Conservation (phyloP, 352 stramenopile genomes). For the Phytophthora fragariaefolia region DNA sequence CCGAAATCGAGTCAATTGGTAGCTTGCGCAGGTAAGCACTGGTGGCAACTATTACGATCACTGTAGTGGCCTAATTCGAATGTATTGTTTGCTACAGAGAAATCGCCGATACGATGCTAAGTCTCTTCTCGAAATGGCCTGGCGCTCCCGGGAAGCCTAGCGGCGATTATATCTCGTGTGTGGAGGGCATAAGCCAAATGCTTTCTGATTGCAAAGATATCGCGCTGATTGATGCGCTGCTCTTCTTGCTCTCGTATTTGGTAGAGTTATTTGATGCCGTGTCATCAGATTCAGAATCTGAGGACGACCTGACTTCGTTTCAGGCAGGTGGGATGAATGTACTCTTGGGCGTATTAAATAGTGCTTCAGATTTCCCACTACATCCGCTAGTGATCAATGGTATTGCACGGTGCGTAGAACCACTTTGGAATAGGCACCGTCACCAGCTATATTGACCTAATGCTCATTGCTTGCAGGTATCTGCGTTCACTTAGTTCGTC, state of each 20-base stretch:
- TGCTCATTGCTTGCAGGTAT: conserved; percentile 49
- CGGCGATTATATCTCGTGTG: conserved; percentile 58
- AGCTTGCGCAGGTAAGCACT: conserved; percentile 60
- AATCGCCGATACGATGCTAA: conserved; percentile 83
- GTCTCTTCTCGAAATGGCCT: conserved; percentile 86
- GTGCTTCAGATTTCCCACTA: conserved; percentile 49
- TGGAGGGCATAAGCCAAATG: conserved; percentile 65
- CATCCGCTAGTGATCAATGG: conserved; percentile 70
- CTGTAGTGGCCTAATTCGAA: not conserved
- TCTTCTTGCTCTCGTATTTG: conserved; percentile 78
- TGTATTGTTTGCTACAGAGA: conserved; percentile 45
- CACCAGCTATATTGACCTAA: not conserved
- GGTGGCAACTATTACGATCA: not conserved
- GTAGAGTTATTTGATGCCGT: conserved; percentile 87
- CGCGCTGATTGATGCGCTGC: conserved; percentile 66
- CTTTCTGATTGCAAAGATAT: conserved; percentile 56
- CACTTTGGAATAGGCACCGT: not conserved
- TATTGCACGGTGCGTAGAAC: conserved; percentile 49
- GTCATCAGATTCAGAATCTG: conserved; percentile 71
- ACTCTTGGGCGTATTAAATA: conserved; percentile 57
- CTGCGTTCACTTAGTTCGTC: conserved; percentile 62
- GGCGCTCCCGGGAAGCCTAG: conserved; percentile 35
- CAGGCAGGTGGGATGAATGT: conserved; percentile 56
- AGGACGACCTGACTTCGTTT: conserved; percentile 43
- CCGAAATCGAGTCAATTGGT: conserved; percentile 59